phyloP scores from a whole-genome alignment of 2,329 filamentous ascomycete genomes.

The Venturia carpophila region DNA sequence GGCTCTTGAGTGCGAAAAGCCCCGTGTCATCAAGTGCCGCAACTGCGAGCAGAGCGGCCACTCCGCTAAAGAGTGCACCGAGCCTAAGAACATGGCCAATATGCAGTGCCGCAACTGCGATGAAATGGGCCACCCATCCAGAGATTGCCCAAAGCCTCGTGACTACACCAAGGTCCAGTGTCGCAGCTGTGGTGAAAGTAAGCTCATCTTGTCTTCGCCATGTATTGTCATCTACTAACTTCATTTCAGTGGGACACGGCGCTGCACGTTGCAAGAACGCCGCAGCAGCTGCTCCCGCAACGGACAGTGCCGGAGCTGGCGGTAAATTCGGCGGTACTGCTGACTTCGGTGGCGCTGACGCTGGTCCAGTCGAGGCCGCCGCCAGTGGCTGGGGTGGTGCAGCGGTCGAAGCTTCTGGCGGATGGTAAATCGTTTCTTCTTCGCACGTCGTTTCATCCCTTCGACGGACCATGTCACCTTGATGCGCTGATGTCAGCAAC shows the following conservation, averaged over 20 bases:
- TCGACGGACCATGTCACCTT: not conserved
- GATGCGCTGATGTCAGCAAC: not conserved
- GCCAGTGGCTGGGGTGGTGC: not conserved
- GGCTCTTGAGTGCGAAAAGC: conserved; percentile 28
- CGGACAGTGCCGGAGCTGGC: conserved; percentile 10
- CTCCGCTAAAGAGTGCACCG: conserved; percentile 22
- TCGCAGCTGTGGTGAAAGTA: conserved; percentile 37
- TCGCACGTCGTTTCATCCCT: not conserved
- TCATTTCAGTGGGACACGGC: conserved; percentile 26
- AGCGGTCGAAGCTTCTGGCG: conserved; percentile 1
- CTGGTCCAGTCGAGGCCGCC: not conserved
- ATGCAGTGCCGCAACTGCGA: conserved; percentile 65
- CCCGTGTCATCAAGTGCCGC: conserved; percentile 29
- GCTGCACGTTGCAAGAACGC: conserved; percentile 29
- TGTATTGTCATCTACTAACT: not conserved
- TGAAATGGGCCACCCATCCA: conserved; percentile 34
- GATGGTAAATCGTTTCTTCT: conserved; percentile 5
- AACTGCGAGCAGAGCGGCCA: conserved; percentile 27
- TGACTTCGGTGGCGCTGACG: conserved; percentile 17
- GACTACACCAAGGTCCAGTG: conserved; percentile 43
- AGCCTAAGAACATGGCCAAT: conserved; percentile 38
- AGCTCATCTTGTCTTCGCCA: not conserved
- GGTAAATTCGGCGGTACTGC: conserved; percentile 15
- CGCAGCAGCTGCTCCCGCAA: conserved; percentile 20
- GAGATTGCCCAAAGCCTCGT: conserved; percentile 48